Evolutionary conservation across 1,284 basidiomycete species (phyloP).

Genomic region (Xanthoconium separans): DNA sequence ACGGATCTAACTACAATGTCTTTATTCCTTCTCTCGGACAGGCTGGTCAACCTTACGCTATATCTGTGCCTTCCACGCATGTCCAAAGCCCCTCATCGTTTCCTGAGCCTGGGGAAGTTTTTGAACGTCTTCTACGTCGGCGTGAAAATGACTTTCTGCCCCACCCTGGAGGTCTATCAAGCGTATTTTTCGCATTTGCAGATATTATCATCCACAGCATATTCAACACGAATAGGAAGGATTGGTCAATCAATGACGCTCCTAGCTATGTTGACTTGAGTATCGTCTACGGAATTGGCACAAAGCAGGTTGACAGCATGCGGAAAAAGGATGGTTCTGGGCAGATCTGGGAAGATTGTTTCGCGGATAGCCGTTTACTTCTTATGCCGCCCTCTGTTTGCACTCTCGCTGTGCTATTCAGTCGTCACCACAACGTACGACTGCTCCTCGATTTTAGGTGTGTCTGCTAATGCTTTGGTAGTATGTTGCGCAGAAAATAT

Average conservation of each 20-base stretch:
- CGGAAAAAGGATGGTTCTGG: constrained; percentile 65
- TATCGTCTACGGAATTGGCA: constrained; percentile 68
- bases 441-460: not conserved
- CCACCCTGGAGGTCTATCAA: constrained; percentile 63
- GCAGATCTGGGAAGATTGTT: constrained; percentile 63
- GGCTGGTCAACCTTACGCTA: constrained; percentile 67
- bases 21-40: constrained; percentile 55
- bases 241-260: constrained; percentile 62
- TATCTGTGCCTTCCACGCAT: constrained; percentile 60
- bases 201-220: constrained; percentile 73
- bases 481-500: constrained; percentile 71
- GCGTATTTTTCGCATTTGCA: constrained; percentile 77
- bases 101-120: constrained; percentile 69
- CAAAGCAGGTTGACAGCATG: constrained; percentile 49
- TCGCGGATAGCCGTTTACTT: constrained; percentile 65
- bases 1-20: constrained; percentile 61
- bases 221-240: constrained; percentile 60
- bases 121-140: constrained; percentile 68
- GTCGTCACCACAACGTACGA: constrained; percentile 72
- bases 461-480: constrained; percentile 27
- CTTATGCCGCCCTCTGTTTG: constrained; percentile 74
- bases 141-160: constrained; percentile 41
- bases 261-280: constrained; percentile 80
- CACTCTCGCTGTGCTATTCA: constrained; percentile 68
- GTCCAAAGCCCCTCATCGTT: constrained; percentile 45